Base-by-base conservation (phyloP, 768 basidiomycete species). In the Rhodotorula toruloides region DNA sequence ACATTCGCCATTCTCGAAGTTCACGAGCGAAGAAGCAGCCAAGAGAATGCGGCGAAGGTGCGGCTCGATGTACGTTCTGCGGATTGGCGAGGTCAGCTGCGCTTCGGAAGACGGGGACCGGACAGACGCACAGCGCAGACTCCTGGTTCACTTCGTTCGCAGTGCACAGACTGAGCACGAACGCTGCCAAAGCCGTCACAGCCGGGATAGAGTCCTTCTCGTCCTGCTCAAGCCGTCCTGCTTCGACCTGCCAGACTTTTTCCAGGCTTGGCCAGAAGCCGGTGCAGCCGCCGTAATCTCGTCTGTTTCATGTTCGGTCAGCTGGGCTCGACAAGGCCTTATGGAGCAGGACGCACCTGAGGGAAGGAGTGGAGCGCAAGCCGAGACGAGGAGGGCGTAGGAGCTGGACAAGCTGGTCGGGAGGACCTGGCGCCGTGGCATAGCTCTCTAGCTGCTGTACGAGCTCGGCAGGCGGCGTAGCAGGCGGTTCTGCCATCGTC, bases 1-100 rank as follows among this genome's bases (percentile, higher is more conserved):
- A 64, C 70, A 71, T 0, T 14, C 27, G 3, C 48, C 14, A 40
- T 71, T 58, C 25, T 63, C 58, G n/a, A 71, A 58, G 36, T 71
- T 67, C 49, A 61, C 49, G 11, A 71, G 55, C 5, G 70, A 63
- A 13, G 70, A 71, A 2, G 65, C 27, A 2, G 36, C 34, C 19
- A 57, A n/a, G 13, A 71, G 46, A 25, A 64, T 49, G 0, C 19
- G 16, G 53, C 62, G 49, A 10, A 71, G 48, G 25, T 47, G 37
- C 27, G 65, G 61, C 19, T 71, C 70, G 47, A 67, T 36, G 27
- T 40, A 37, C 16, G 22, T 16, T 3, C 66, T 62, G 60, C n/a
- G 19, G 16, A n/a, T n/a, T n/a, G n/a, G n/a, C n/a, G n/a, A n/a
- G n/a, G n/a, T n/a, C n/a, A n/a, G n/a, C n/a, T n/a, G n/a, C n/a